Base-by-base conservation (phyloP, 2,329 filamentous ascomycete genomes). In the Davidsoniella eucalypti region DNA sequence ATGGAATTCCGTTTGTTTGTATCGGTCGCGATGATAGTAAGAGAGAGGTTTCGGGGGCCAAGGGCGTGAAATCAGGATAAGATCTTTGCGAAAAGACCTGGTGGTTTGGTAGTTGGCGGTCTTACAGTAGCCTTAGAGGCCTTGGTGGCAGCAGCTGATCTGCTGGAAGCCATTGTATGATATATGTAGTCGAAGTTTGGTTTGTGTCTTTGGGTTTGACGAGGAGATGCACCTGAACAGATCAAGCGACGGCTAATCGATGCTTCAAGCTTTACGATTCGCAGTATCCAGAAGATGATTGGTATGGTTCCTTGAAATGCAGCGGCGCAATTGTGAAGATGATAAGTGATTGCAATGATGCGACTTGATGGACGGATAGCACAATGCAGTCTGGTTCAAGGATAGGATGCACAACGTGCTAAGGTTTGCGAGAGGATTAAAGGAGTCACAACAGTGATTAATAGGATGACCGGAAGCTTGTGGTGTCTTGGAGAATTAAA, bases 121-220 rank as follows among this genome's bases (percentile, higher is more conserved):
- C 54, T 59, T 57, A 39, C 48, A 48, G 49, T 50, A 25, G 52
- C 45, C 29, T 53, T 33, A 33, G 52, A 23, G 47, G 54, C 54
- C 54, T 58, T 50, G n/a, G 51, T 36, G 39, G 52, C 49, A 46
- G 52, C 42, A 37, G 51, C 51, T 50, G 43, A 29, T 53, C 51
- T 53, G 23, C 38, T 41, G 17, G 51, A 50, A 16, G 51, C 51
- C 51, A 53, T 53, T 50, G 21, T 23, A 21, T 4, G 4, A 5
- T 23, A 23, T 23, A 5, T 33, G 29, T 33, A 10, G 8, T 33
- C 29, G 29, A 16, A 44, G 26, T 36, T 42, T 25, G 9, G 17
- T 41, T 17, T 40, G n/a, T 42, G 46, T 49, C 16, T 47, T 23
- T 43, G 38, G 21, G 3, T 39, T 12, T 2, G 1, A 17, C 29